Conservation (phyloP, 345 rosid species). For the Corchorus olitorius region DNA sequence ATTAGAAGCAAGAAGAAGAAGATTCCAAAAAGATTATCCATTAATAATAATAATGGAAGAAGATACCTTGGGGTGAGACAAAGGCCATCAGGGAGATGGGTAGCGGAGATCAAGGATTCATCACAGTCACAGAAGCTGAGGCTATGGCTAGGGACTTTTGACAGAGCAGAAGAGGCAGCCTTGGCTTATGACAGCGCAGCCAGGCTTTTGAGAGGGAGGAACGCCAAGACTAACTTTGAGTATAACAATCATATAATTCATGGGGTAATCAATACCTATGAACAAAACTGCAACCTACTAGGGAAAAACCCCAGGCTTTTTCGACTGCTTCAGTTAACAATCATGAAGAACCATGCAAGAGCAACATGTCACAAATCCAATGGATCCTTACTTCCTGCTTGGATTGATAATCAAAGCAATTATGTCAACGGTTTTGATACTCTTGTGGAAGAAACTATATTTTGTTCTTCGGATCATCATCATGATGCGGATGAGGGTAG, state of each 20-base stretch:
- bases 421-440: slow-evolving; percentile 16
- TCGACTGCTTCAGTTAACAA: slow-evolving; percentile 38
- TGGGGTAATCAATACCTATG: not conserved
- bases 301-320: slow-evolving; percentile 36
- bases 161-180: slow-evolving; percentile 54
- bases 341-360: slow-evolving; percentile 42
- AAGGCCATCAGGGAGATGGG: slow-evolving; percentile 67
- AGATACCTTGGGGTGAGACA: slow-evolving; percentile 58
- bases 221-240: slow-evolving; percentile 52
- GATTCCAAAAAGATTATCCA: not conserved
- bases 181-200: slow-evolving; percentile 54
- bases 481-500: not conserved
- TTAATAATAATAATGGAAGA: not conserved
- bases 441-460: slow-evolving; percentile 41
- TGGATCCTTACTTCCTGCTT: not conserved
- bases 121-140: slow-evolving; percentile 57
- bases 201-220: slow-evolving; percentile 44
- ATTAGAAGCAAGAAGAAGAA: slow-evolving; percentile 4
- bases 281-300: slow-evolving; percentile 18
- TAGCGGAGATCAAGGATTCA: slow-evolving; percentile 57
- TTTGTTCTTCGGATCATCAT: slow-evolving; percentile 31
- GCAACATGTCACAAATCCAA: slow-evolving; percentile 12
- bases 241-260: too few species aligned
- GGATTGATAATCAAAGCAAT: not conserved
- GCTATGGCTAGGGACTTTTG: slow-evolving; percentile 61